A percentile compares a stretch with the other conserved stretches of the same genome.
Evolutionary conservation across 805 yeast species (phyloP).

Genomic region (Suhomyces faveliae): DNA sequence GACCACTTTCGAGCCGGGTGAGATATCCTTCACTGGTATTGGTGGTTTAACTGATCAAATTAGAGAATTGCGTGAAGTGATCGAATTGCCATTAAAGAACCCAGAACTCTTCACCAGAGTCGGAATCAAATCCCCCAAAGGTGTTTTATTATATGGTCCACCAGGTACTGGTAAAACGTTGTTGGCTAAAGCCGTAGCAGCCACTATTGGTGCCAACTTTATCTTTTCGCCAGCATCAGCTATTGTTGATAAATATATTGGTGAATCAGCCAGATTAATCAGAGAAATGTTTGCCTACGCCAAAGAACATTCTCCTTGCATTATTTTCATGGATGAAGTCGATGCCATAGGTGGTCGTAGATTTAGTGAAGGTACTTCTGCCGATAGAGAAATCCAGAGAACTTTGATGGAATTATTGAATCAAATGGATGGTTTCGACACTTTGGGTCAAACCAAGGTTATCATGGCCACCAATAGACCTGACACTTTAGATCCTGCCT

Average conservation of each 20-base stretch:
- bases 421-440: constrained; percentile 98
- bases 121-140: constrained; percentile 98
- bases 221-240: constrained; percentile 98
- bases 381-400: constrained; percentile 98
- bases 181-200: constrained; percentile 96
- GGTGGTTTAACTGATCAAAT: constrained; percentile 97
- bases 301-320: constrained; percentile 96
- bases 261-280: constrained; percentile 93
- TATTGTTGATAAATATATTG: constrained; percentile 95
- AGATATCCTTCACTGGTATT: constrained; percentile 87
- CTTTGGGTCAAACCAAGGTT: constrained; percentile 92
- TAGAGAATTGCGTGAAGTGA: constrained; percentile 94
- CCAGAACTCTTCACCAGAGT: constrained; percentile 95
- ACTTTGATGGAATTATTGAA: constrained; percentile 94
- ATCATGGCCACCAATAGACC: constrained; percentile 99
- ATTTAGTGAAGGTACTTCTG: constrained; percentile 96
- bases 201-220: constrained; percentile 96
- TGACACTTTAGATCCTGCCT: constrained; percentile 95
- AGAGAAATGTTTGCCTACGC: constrained; percentile 99
- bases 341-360: constrained; percentile 99
- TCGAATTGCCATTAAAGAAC: constrained; percentile 93
- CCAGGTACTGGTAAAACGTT: constrained; percentile 98
- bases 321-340: constrained; percentile 96
- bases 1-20: constrained; percentile 98
- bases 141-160: constrained; percentile 94